Evolutionary conservation across 768 basidiomycete genomes (phyloP).

Genomic region (Xerocomus potaroensis): DNA sequence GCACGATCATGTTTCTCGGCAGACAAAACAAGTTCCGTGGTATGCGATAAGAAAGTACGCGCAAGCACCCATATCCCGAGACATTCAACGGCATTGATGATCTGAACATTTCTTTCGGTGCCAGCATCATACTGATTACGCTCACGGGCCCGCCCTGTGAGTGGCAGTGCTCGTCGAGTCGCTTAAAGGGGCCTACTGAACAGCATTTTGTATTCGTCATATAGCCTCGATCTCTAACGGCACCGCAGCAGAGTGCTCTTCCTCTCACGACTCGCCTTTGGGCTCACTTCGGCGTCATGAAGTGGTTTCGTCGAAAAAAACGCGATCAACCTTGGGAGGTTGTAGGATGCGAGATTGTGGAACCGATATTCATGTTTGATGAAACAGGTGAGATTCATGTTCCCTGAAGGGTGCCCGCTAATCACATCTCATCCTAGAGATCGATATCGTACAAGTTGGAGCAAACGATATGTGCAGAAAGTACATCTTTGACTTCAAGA

Average conservation of each 20-base stretch:
- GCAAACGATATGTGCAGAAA: constrained; percentile 52
- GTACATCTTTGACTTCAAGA: constrained; percentile 58
- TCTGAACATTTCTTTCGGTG: too few species aligned
- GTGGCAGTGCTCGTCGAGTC: constrained; percentile 22
- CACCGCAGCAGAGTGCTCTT: constrained; percentile 13
- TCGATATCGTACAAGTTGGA: constrained; percentile 55
- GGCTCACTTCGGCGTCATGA: constrained; percentile 20
- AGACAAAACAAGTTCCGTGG: background rate
- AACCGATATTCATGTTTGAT: constrained; percentile 61
- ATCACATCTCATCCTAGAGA: constrained; percentile 36
- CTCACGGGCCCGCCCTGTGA: background rate
- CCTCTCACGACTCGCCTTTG: constrained; percentile 16
- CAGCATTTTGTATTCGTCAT: constrained; percentile 8
- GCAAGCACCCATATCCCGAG: background rate
- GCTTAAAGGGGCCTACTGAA: constrained; percentile 11
- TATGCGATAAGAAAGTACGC: background rate
- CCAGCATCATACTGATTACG: constrained; percentile 10
- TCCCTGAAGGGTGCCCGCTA: constrained; percentile 4
- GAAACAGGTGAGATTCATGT: constrained; percentile 47
- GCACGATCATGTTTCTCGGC: background rate
- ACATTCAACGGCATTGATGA: background rate
- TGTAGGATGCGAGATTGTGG: constrained; percentile 59
- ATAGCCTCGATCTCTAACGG: constrained; percentile 14
- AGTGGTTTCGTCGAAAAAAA: constrained; percentile 50
- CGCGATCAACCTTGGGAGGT: constrained; percentile 71